Conservation (phyloP, 2,329 filamentous ascomycete species). For the Penicillium sp. region DNA sequence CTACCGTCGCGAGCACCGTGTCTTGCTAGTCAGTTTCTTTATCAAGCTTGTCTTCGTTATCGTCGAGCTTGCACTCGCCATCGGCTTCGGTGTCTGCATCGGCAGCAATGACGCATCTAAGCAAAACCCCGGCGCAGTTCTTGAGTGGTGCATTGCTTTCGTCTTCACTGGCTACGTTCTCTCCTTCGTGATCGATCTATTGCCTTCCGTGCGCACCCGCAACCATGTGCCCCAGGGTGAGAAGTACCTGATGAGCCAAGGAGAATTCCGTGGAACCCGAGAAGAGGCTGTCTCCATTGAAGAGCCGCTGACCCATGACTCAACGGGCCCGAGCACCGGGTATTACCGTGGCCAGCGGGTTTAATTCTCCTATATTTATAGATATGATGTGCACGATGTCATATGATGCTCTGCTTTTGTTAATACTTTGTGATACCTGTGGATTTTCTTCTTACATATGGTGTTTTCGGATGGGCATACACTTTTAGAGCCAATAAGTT, state of each 20-base stretch:
- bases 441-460: not conserved
- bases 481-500: not conserved
- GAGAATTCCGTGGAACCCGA: conserved; percentile 3
- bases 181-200: conserved; percentile 82
- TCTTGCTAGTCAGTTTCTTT: conserved; percentile 78
- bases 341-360: conserved; percentile 32
- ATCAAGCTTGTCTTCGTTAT: conserved; percentile 84
- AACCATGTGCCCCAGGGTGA: conserved; percentile 46
- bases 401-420: conserved; percentile 2
- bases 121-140: conserved; percentile 67
- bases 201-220: conserved; percentile 69
- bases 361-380: not conserved
- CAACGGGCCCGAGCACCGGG: conserved; percentile 30
- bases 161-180: conserved; percentile 86
- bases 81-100: conserved; percentile 62
- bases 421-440: not conserved
- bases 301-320: conserved; percentile 40
- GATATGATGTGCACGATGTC: conserved; percentile 7
- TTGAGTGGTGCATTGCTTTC: conserved; percentile 78
- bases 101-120: conserved; percentile 46
- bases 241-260: conserved; percentile 29
- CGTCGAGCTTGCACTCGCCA: conserved; percentile 66
- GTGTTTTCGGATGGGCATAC: not conserved
- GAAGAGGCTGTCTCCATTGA: conserved; percentile 28
- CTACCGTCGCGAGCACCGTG: conserved; percentile 66